A percentile compares a stretch with the other conserved stretches of the same genome.
phyloP scores from a whole-genome alignment of 805 yeast species.

The Hemisphaericaspora nanyangensis region DNA sequence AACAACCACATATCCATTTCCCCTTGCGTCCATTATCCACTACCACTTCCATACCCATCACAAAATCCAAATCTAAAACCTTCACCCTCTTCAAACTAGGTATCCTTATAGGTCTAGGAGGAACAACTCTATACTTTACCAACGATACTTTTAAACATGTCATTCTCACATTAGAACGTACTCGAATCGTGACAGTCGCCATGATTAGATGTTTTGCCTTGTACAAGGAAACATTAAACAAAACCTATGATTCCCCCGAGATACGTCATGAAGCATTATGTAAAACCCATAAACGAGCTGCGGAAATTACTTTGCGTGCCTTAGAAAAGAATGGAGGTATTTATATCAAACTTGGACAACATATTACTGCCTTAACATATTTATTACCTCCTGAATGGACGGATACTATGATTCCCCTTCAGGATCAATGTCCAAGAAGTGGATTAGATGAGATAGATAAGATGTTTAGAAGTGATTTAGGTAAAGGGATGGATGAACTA shows the following conservation, averaged over 20 bases:
- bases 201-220: constrained; percentile 68
- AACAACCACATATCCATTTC: too few relatives aligned
- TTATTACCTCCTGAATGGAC: constrained; percentile 94
- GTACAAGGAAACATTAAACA: constrained; percentile 56
- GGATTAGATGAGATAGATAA: constrained; percentile 62
- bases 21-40: too few relatives aligned
- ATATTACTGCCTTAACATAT: constrained; percentile 87
- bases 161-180: constrained; percentile 42
- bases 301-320: constrained; percentile 73
- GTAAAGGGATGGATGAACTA: constrained; percentile 52
- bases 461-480: constrained; percentile 69
- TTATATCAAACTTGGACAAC: constrained; percentile 93
- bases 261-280: constrained; percentile 53
- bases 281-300: constrained; percentile 71
- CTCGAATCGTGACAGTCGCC: constrained; percentile 63
- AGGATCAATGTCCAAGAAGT: constrained; percentile 84
- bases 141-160: constrained; percentile 36
- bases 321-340: constrained; percentile 86
- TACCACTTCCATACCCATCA: background rate
- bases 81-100: constrained; percentile 18
- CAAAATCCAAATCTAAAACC: constrained; percentile 5
- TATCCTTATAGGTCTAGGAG: constrained; percentile 26
- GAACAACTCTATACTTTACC: constrained; percentile 27
- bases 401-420: constrained; percentile 85
- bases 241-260: constrained; percentile 34